Evolutionary conservation across 768 basidiomycete species (phyloP), one percentile per base, ranked within the genome.

Genomic region (Russula ochroleuca): DNA sequence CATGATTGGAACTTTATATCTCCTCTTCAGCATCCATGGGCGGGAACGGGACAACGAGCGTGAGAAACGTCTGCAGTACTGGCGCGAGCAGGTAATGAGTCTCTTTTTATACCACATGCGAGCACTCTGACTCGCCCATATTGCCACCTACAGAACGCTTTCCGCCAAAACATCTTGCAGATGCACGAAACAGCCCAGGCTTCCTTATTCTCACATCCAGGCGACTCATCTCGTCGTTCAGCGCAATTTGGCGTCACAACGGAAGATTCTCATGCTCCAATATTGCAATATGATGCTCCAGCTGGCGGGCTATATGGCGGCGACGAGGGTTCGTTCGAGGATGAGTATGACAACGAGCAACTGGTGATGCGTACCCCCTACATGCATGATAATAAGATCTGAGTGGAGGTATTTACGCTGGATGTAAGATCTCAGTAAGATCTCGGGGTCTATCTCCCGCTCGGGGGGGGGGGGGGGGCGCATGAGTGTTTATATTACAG

Each of bases 11-110:
- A 87, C 87, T 10, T 78, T 93, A 47, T 74, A 83, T 57, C 80
- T 81, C 4, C 78, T 95, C 40, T 93, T 83, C 76, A 78, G 85
- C 69, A 69, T 88, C 8, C 92, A 94, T 69, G 78, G 85, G 43
- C 83, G 84, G 68, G 83, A 88, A 67, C 84, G 92, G 68, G 85
- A 86, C 47, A 74, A 78, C 62, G 91, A 94, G 70, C 86, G 90
- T 51, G 86, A 90, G 76, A 92, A 88, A 74, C 87, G 92, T 68
- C 76, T 86, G 48, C 90, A 92, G 72, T 94, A 94, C 75, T 94
- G 92, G 87, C 85, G 86, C 68, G 92, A 94, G 77, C 92, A 92
- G 80, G 87, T 85, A 25, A 66, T 17, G 11, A 55, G 69, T 64
- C n/a, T 47, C 17, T n/a, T n/a, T 14, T 5, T 53, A 23, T 25